Conservation (phyloP, 2,329 filamentous ascomycete species). For the Aspergillus versicolor region DNA sequence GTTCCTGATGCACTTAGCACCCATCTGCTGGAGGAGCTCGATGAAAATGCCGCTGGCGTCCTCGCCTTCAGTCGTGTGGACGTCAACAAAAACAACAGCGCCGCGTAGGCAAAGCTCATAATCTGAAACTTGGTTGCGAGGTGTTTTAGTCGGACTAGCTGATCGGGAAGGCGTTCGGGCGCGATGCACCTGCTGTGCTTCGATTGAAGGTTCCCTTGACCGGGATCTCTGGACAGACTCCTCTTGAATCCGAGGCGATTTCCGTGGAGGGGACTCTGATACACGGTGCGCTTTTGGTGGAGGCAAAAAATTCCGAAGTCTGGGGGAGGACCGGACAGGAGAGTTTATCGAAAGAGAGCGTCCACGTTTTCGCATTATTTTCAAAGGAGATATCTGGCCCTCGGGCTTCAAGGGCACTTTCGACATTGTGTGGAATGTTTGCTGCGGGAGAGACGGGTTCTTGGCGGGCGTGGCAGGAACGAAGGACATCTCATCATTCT, state of each 20-base stretch:
- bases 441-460: conserved; percentile 43
- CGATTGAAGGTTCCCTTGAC: conserved; percentile 15
- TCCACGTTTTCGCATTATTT: conserved; percentile 46
- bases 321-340: conserved; percentile 33
- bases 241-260: conserved; percentile 19
- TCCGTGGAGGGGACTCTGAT: conserved; percentile 29
- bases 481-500: conserved; percentile 23
- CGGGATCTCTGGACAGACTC: conserved; percentile 21
- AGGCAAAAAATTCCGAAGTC: conserved; percentile 24
- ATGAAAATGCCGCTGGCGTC: conserved; percentile 80
- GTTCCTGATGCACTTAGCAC: conserved; percentile 72
- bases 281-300: conserved; percentile 21
- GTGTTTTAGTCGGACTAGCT: conserved; percentile 29
- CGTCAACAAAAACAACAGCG: conserved; percentile 78
- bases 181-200: conserved; percentile 3
- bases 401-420: conserved; percentile 74
- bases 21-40: conserved; percentile 76
- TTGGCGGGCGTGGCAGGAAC: conserved; percentile 59
- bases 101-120: conserved; percentile 58
- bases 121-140: conserved; percentile 24
- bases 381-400: conserved; percentile 50
- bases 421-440: conserved; percentile 69
- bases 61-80: conserved; percentile 76
- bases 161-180: conserved; percentile 17
- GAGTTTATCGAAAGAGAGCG: conserved; percentile 54